Evolutionary conservation across 805 yeast genomes (phyloP), one percentile per base, ranked within the genome.

Genomic region (Candida nonsorbophila): DNA sequence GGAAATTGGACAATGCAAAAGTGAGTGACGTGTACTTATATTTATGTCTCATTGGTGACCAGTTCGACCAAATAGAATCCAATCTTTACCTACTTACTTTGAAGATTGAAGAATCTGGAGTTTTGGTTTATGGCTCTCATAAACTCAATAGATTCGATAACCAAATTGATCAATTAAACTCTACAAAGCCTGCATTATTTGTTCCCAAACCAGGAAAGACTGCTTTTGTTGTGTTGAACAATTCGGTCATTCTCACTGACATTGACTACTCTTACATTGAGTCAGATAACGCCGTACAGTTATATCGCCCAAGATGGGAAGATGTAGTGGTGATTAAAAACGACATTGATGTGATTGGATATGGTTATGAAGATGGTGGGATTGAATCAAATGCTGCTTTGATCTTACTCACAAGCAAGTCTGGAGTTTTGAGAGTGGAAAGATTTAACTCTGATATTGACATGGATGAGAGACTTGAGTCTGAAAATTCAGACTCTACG

Each of bases 231-330:
- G 62, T 77, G 2, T 64, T 79, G 23, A 70, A 69, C 7, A 68
- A 74, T 28, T 72, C 85, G 0, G 64, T 86, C 8, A 75, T 84
- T 2, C 45, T 88, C 30, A 67, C 83, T 1, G 94, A 84, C 41
- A 59, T 80, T 7, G 62, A 72, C 25, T 43, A 55, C 14, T 45
- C 60, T 3, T 55, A 52, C 28, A 47, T 49, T 8, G 44, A 46
- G 15, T 30, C 49, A 0, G 24, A 37, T 13, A 24, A 25, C 9
- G 29, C 53, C 2, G 40, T 40, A 14, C 47, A 43, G 25, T 61
- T 56, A 38, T 51, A 60, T 35, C 51, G 48, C 27, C 67, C 74
- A 3, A 69, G 79, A 42, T 88, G 95, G 95, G 95, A 87, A 52
- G 97, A 90, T 49, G 61, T 74, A 8, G 63, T 88, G 8, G 57